Evolutionary conservation across 1,139 yeast genomes (phyloP).

Genomic region (Debaryomyces udenii): DNA sequence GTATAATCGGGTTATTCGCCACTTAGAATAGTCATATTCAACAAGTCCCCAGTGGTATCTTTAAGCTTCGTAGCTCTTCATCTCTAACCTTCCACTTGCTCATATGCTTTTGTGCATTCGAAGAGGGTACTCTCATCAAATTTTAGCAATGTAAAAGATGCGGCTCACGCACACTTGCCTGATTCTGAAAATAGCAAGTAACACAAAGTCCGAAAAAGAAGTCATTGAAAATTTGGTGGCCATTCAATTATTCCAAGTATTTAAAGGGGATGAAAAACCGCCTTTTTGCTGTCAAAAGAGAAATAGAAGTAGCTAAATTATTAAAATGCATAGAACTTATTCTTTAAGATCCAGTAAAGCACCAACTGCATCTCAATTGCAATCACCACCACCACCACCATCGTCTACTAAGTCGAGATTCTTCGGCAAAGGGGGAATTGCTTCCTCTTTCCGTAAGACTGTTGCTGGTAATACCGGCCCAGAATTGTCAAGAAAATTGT

Average conservation of each 20-base stretch:
- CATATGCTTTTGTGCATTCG: too few relatives aligned
- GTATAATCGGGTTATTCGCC: too few relatives aligned
- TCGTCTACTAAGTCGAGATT: conserved; percentile 82
- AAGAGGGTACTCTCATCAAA: too few relatives aligned
- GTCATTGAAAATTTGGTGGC: conserved; percentile 8
- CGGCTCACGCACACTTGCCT: conserved; percentile 6
- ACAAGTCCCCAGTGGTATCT: too few relatives aligned
- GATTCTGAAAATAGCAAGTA: conserved; percentile 9
- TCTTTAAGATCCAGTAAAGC: conserved; percentile 94
- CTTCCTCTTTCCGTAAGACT: conserved; percentile 78
- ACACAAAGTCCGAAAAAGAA: conserved; percentile 9
- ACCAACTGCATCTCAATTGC: conserved; percentile 94
- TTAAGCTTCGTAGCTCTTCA: too few relatives aligned
- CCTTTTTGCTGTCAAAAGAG: neutral
- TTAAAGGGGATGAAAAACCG: conserved; percentile 6
- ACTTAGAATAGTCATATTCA: too few relatives aligned
- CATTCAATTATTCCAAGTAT: conserved; percentile 7
- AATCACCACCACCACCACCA: conserved; percentile 91
- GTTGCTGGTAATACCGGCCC: conserved; percentile 96
- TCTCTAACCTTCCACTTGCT: too few relatives aligned
- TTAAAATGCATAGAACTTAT: conserved; percentile 93
- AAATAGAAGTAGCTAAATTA: neutral
- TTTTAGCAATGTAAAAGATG: conserved; percentile 4
- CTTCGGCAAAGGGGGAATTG: conserved; percentile 88
- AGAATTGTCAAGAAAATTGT: conserved; percentile 87